phyloP scores from a whole-genome alignment of 2,329 filamentous ascomycete genomes.

The Colletotrichum ledebouriae region DNA sequence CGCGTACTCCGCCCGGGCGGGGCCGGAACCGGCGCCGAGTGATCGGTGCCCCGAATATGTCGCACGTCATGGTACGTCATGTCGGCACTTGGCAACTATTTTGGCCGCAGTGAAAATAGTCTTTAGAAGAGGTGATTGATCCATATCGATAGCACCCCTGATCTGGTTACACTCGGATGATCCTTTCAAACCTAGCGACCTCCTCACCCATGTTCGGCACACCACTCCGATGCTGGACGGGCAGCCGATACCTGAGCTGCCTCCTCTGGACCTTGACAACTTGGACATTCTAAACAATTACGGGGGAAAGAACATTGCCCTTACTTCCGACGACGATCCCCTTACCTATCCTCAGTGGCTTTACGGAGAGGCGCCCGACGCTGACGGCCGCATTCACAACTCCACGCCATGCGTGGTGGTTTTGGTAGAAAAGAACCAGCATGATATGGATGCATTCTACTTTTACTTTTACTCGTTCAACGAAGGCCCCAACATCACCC shows the following conservation, averaged over 20 bases:
- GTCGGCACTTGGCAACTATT: constrained; percentile 22
- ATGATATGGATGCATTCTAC: constrained; percentile 51
- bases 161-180: constrained; percentile 52
- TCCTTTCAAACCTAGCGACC: constrained; percentile 48
- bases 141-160: constrained; percentile 46
- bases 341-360: constrained; percentile 48
- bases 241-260: constrained; percentile 41
- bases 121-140: background rate
- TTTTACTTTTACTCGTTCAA: constrained; percentile 54
- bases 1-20: constrained; percentile 25
- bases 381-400: constrained; percentile 43
- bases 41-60: constrained; percentile 48
- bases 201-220: constrained; percentile 49
- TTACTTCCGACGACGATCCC: constrained; percentile 49
- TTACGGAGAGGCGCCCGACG: constrained; percentile 46
- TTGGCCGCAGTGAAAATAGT: background rate
- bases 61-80: constrained; percentile 48
- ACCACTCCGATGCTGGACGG: constrained; percentile 45
- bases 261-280: constrained; percentile 47
- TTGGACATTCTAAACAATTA: constrained; percentile 46
- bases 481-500: constrained; percentile 50
- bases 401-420: constrained; percentile 50
- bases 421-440: constrained; percentile 47
- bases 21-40: constrained; percentile 24
- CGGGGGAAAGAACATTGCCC: constrained; percentile 43